These are phyloP conservation scores for Talaromyces adpressus DNA, from an alignment of 495 filamentous ascomycete species.

Conservation along the genomic window DNA sequence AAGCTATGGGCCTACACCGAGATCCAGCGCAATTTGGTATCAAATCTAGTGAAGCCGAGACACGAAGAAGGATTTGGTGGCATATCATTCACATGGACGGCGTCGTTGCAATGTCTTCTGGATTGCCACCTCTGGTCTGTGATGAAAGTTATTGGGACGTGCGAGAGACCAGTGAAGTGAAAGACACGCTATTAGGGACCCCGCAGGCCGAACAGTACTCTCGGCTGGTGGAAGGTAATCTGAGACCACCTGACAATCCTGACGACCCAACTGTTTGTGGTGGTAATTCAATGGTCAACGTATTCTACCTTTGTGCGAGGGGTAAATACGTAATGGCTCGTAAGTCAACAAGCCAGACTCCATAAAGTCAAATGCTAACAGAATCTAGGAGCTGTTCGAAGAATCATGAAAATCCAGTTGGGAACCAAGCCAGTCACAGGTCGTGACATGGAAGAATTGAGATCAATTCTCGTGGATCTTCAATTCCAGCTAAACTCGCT, in stretches of 20 bases:
- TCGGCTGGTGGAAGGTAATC: constrained; percentile 21
- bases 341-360: constrained; percentile 16
- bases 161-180: constrained; percentile 36
- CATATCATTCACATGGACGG: constrained; percentile 62
- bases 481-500: constrained; percentile 38
- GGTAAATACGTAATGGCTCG: constrained; percentile 43
- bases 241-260: constrained; percentile 33
- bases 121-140: constrained; percentile 34
- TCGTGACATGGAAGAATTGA: constrained; percentile 38
- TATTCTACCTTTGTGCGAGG: constrained; percentile 37
- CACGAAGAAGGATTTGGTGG: constrained; percentile 67
- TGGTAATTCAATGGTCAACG: constrained; percentile 40
- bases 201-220: constrained; percentile 33
- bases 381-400: constrained; percentile 31
- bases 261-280: constrained; percentile 39
- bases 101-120: constrained; percentile 41
- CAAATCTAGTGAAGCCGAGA: constrained; percentile 59
- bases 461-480: constrained; percentile 37
- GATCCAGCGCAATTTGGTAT: constrained; percentile 62
- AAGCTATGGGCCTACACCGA: constrained; percentile 66
- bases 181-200: constrained; percentile 36
- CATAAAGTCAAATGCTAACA: constrained; percentile 9
- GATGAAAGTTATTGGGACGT: constrained; percentile 45
- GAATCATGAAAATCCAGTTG: constrained; percentile 38
- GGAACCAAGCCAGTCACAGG: constrained; percentile 38